These are phyloP conservation scores for Pleurotus citrinopileatus DNA, from an alignment of 768 basidiomycete genomes.

Conservation along the genomic window DNA sequence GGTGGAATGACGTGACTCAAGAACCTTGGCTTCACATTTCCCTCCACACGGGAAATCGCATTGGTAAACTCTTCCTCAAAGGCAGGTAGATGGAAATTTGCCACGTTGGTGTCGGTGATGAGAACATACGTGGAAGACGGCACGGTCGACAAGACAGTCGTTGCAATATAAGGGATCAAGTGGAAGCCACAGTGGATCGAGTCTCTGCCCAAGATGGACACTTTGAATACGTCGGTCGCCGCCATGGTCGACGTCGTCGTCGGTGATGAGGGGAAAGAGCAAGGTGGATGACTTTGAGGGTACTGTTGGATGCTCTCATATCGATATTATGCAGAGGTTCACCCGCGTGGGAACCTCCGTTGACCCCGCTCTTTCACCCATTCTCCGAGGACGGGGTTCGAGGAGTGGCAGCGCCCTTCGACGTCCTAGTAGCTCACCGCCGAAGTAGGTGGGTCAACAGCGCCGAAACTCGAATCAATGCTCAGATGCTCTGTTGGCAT, in stretches of 20 bases:
- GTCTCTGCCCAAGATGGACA: slow-evolving; percentile 82
- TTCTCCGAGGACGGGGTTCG: background rate
- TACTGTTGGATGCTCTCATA: slow-evolving; percentile 9
- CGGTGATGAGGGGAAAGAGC: background rate
- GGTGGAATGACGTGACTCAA: slow-evolving; percentile 78
- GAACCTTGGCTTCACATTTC: slow-evolving; percentile 53
- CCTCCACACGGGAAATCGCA: slow-evolving; percentile 27
- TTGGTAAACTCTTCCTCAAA: slow-evolving; percentile 66
- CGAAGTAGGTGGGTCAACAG: background rate
- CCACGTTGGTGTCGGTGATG: slow-evolving; percentile 90
- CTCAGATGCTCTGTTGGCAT: too few relatives aligned
- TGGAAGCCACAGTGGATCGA: slow-evolving; percentile 95
- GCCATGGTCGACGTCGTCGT: slow-evolving; percentile 26
- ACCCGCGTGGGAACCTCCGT: slow-evolving; percentile 10
- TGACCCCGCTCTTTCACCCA: slow-evolving; percentile 8
- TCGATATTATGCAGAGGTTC: slow-evolving; percentile 2
- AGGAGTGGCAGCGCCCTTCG: background rate
- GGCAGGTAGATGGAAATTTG: slow-evolving; percentile 67
- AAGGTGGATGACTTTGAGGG: background rate
- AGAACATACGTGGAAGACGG: slow-evolving; percentile 87
- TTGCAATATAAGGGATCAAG: slow-evolving; percentile 80
- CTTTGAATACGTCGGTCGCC: slow-evolving; percentile 63
- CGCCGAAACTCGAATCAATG: too few relatives aligned
- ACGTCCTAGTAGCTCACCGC: background rate
- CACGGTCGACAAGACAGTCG: slow-evolving; percentile 66